Evolutionary conservation across 148 eudicot genomes (phyloP).

Genomic region (Vaccinium vitisidaea): DNA sequence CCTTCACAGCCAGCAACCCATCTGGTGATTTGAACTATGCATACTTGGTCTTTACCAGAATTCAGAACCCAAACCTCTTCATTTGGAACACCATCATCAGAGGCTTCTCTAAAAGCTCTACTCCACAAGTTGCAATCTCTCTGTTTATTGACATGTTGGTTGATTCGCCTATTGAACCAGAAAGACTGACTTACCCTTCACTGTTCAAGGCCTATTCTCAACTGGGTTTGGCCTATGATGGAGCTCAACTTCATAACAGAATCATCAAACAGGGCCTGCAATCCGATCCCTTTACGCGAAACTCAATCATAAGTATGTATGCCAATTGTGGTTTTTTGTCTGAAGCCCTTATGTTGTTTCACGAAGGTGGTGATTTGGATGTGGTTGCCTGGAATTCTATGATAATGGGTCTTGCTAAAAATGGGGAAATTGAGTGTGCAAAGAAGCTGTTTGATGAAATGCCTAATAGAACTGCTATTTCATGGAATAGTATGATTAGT

Average conservation of each 20-base stretch:
- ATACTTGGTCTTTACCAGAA: slow-evolving; percentile 34
- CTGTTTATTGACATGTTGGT: slow-evolving; percentile 48
- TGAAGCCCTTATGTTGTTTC: slow-evolving; percentile 41
- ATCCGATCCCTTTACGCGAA: slow-evolving; percentile 35
- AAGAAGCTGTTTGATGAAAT: slow-evolving; percentile 45
- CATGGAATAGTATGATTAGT: slow-evolving; percentile 64
- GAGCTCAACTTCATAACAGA: slow-evolving; percentile 59
- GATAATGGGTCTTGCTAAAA: slow-evolving; percentile 54
- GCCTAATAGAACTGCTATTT: slow-evolving; percentile 39
- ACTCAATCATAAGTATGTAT: slow-evolving; percentile 52
- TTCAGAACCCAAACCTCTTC: slow-evolving; percentile 39
- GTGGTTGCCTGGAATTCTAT: slow-evolving; percentile 59
- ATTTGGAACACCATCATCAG: slow-evolving; percentile 62
- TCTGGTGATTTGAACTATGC: slow-evolving; percentile 47
- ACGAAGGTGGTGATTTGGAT: slow-evolving; percentile 33
- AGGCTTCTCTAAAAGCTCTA: slow-evolving; percentile 47
- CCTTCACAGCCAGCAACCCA: slow-evolving; percentile 35
- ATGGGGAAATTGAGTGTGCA: slow-evolving; percentile 34
- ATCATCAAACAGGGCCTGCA: slow-evolving; percentile 39
- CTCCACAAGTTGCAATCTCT: slow-evolving; percentile 35
- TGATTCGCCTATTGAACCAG: slow-evolving; percentile 35
- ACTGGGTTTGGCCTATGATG: slow-evolving; percentile 37
- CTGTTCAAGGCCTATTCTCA: slow-evolving; percentile 53
- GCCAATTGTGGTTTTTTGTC: slow-evolving; percentile 43
- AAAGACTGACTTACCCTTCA: slow-evolving; percentile 54